These are phyloP conservation scores for Myxozyma sirexii DNA, from an alignment of 805 yeast species.

Conservation along the genomic window DNA sequence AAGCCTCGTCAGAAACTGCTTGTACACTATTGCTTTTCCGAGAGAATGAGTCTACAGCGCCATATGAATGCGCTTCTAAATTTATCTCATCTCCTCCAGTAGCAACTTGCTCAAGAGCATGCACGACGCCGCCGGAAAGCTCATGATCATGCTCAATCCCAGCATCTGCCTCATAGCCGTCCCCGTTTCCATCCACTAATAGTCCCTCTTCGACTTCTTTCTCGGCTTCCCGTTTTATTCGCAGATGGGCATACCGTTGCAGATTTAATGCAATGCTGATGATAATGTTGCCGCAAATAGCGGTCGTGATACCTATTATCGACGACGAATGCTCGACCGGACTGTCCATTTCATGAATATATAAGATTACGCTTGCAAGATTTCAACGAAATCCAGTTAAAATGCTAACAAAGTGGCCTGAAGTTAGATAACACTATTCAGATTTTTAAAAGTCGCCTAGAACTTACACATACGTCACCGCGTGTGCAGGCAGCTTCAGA, in stretches of 20 bases:
- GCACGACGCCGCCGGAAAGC: background rate
- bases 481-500: too few relatives aligned
- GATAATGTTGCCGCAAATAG: conserved; percentile 46
- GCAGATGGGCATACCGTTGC: conserved; percentile 47
- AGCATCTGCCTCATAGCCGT: conserved; percentile 15
- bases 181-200: background rate
- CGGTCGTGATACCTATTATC: conserved; percentile 42
- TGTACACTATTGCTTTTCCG: background rate
- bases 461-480: too few relatives aligned
- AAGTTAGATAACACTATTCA: too few relatives aligned
- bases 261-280: conserved; percentile 47
- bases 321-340: conserved; percentile 27
- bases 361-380: too few relatives aligned
- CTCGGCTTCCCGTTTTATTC: conserved; percentile 35
- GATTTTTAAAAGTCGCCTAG: too few relatives aligned
- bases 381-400: too few relatives aligned
- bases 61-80: background rate
- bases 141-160: conserved; percentile 2
- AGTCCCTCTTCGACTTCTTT: background rate
- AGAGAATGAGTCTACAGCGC: background rate
- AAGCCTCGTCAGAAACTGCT: background rate
- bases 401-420: too few relatives aligned
- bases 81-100: background rate
- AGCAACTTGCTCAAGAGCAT: background rate
- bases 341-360: background rate